Evolutionary conservation across 768 basidiomycete species (phyloP).

Genomic region (Chalciporus piperatus): DNA sequence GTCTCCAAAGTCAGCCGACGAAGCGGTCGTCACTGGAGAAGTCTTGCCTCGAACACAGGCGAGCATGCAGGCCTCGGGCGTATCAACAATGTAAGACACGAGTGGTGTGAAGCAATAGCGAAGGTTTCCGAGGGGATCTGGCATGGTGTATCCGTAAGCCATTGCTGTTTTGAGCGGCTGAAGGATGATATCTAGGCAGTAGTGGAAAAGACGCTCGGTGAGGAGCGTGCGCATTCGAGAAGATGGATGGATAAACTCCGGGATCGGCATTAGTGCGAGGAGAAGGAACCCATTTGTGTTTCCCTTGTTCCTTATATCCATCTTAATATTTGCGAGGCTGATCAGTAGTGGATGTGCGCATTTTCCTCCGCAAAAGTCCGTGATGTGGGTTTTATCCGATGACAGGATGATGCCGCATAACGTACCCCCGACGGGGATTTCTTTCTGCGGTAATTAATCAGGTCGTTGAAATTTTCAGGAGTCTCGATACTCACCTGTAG

Average conservation of each 20-base stretch:
- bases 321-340: slow-evolving; percentile 30
- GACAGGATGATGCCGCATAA: slow-evolving; percentile 25
- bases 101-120: slow-evolving; percentile 25
- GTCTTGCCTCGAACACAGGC: slow-evolving; percentile 31
- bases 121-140: too few relatives aligned
- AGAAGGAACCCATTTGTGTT: not conserved
- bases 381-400: slow-evolving; percentile 35
- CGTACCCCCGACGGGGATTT: slow-evolving; percentile 15
- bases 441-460: slow-evolving; percentile 1
- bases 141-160: too few relatives aligned
- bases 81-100: slow-evolving; percentile 31
- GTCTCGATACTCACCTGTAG: slow-evolving; percentile 21
- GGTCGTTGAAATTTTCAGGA: too few relatives aligned
- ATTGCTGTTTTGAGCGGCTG: not conserved
- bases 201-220: not conserved
- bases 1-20: slow-evolving; percentile 32
- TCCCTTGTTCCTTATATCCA: slow-evolving; percentile 13
- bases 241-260: not conserved
- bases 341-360: slow-evolving; percentile 31
- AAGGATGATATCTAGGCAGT: not conserved
- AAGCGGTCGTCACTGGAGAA: slow-evolving; percentile 32
- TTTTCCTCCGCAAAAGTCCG: slow-evolving; percentile 28
- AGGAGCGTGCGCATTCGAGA: not conserved
- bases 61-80: slow-evolving; percentile 30
- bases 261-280: not conserved